Base-by-base conservation (phyloP, 306 rosid species). In the Ormosia semicastrata region DNA sequence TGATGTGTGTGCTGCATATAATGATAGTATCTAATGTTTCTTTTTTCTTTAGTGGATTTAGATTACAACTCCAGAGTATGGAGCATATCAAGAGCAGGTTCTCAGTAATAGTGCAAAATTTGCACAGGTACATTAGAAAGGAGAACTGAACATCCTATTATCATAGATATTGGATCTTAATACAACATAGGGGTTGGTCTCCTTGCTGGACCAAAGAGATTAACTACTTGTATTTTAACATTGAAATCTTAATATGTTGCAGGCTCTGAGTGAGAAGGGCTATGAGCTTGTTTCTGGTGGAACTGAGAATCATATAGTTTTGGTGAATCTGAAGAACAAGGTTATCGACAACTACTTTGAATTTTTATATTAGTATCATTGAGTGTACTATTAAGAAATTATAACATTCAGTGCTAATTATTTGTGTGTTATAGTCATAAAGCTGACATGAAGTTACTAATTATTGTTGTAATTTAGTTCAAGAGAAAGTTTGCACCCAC, bases 251-350 rank as follows among this genome's bases (percentile, higher is more conserved):
- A n/a, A n/a, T n/a, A n/a, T n/a, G n/a, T n/a, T n/a, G n/a, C n/a
- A n/a, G n/a, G n/a, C n/a, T n/a, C n/a, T n/a, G n/a, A n/a, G n/a
- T n/a, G n/a, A n/a, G n/a, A n/a, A n/a, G n/a, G n/a, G n/a, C n/a
- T n/a, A n/a, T n/a, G n/a, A n/a, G n/a, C n/a, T n/a, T n/a, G n/a
- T n/a, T n/a, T n/a, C n/a, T n/a, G n/a, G n/a, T n/a, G 98, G 98
- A 75, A 94, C 98, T 62, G 98, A 94, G 32, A 94, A 94, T 88
- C 98, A 94, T 86, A 81, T 94, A 71, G 98, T 94, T 72, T 86
- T 94, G 93, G 98, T 94, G 84, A 94, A 94, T 81, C 85, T 94
- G 85, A 94, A 94, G 88, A 94, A 84, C 88, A 94, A 92, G 98
- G 98, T 91, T 87, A 83, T 15, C 3, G 13, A 12, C 39, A 62